phyloP scores from a whole-genome alignment of 2,329 filamentous ascomycete genomes.

The Hymenoscyphus fraxineus region DNA sequence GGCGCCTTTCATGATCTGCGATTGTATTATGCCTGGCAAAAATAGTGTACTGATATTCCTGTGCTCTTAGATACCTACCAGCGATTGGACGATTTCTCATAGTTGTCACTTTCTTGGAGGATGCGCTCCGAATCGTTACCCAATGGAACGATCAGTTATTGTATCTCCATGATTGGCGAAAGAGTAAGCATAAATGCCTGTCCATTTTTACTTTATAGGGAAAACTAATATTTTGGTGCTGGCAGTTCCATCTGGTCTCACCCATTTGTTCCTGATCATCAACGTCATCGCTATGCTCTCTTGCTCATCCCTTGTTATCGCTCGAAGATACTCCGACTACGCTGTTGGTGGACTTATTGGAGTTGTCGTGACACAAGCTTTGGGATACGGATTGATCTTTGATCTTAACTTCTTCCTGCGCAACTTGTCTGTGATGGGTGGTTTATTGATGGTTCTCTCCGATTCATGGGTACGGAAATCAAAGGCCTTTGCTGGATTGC shows the following conservation, averaged over 20 bases:
- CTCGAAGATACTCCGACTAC: constrained; percentile 88
- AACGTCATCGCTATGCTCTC: constrained; percentile 86
- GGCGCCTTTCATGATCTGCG: not conserved
- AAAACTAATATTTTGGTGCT: constrained; percentile 17
- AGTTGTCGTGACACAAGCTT: constrained; percentile 87
- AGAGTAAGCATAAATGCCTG: constrained; percentile 59
- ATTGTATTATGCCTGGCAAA: not conserved
- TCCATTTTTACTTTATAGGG: not conserved
- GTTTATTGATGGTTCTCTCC: constrained; percentile 94
- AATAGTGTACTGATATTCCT: not conserved
- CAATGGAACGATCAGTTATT: constrained; percentile 95
- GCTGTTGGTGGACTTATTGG: constrained; percentile 85
- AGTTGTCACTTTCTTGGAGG: constrained; percentile 96
- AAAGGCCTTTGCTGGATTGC: constrained; percentile 92
- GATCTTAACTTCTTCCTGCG: constrained; percentile 99
- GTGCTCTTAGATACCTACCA: constrained; percentile 69
- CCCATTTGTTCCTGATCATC: constrained; percentile 84
- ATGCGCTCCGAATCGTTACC: constrained; percentile 91
- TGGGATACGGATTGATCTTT: constrained; percentile 97
- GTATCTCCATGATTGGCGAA: constrained; percentile 87
- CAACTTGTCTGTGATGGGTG: constrained; percentile 95
- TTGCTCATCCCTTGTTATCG: constrained; percentile 83
- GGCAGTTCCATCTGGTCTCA: constrained; percentile 80
- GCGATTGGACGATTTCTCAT: constrained; percentile 96
- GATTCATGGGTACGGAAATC: constrained; percentile 98